These are phyloP conservation scores for Phialophora macrospora DNA, from an alignment of 2,329 filamentous ascomycete species.

Conservation along the genomic window DNA sequence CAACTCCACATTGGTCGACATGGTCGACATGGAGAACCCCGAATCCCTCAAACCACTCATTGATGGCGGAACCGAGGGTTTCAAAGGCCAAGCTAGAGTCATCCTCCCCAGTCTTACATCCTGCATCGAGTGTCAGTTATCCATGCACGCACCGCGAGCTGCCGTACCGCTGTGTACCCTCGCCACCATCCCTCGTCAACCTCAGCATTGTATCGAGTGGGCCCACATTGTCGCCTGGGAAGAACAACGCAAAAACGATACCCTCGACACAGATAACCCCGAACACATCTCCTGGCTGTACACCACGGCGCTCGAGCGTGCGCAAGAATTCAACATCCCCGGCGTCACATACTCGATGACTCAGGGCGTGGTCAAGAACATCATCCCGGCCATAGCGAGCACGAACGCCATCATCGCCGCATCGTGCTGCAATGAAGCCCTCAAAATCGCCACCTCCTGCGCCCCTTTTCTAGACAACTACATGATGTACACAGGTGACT, in stretches of 20 bases:
- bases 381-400: slow-evolving; percentile 96
- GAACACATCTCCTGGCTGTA: slow-evolving; percentile 98
- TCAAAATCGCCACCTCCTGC: slow-evolving; percentile 85
- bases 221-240: slow-evolving; percentile 98
- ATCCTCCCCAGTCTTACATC: slow-evolving; percentile 90
- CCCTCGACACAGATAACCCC: slow-evolving; percentile 92
- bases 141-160: slow-evolving; percentile 98
- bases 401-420: slow-evolving; percentile 97
- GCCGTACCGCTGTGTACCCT: slow-evolving; percentile 96
- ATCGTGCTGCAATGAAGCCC: slow-evolving; percentile 92
- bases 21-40: slow-evolving; percentile 81
- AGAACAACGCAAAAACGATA: slow-evolving; percentile 77
- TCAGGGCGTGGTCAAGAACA: slow-evolving; percentile 98
- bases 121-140: slow-evolving; percentile 96
- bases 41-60: slow-evolving; percentile 92
- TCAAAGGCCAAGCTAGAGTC: slow-evolving; percentile 95
- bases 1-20: slow-evolving; percentile 86
- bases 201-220: slow-evolving; percentile 98
- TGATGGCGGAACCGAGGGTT: slow-evolving; percentile 95
- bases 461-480: slow-evolving; percentile 90
- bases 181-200: slow-evolving; percentile 92
- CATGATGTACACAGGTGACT: slow-evolving; percentile 99
- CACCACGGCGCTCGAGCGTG: slow-evolving; percentile 78
- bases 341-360: slow-evolving; percentile 96
- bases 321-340: slow-evolving; percentile 83